These are phyloP conservation scores for Isoetes taiwanensis DNA, from an alignment of 75 land plant genomes.

Conservation along the genomic window DNA sequence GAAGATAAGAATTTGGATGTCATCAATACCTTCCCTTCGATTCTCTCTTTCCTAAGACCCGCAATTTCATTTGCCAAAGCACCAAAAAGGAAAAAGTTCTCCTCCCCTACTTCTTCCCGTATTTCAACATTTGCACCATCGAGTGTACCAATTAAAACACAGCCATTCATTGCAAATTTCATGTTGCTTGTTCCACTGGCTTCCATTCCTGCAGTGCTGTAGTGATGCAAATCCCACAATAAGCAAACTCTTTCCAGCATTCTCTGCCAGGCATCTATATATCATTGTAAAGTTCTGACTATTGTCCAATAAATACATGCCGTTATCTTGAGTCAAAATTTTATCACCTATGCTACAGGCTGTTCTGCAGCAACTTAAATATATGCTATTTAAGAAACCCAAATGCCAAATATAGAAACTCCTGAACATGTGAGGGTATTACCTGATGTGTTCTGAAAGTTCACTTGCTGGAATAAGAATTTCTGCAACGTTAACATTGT, in stretches of 20 bases:
- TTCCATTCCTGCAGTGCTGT: conserved; percentile 98
- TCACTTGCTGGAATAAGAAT: conserved; percentile 93
- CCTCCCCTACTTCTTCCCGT: conserved; percentile 79
- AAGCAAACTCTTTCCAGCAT: neutral
- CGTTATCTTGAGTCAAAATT: no score
- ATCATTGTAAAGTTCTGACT: neutral
- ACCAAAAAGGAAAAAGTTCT: conserved; percentile 95
- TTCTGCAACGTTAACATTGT: conserved; percentile 98
- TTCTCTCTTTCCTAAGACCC: conserved; percentile 62
- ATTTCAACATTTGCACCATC: conserved; percentile 99
- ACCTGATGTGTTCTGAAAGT: conserved; percentile 98
- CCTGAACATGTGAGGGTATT: no score
- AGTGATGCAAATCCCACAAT: conserved; percentile 7
- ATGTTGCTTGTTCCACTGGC: conserved; percentile 99
- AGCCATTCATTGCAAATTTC: conserved; percentile 99
- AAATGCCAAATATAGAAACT: no score
- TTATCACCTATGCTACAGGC: no score
- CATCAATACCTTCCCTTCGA: conserved; percentile 54
- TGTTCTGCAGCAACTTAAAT: no score
- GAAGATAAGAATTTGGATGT: no score
- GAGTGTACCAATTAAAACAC: conserved; percentile 78
- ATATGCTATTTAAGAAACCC: no score
- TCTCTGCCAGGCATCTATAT: neutral
- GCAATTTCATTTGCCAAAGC: conserved; percentile 80
- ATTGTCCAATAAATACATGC: conserved; percentile 5